Base-by-base conservation (phyloP, 805 yeast species). In the Schwanniomyces yamadae region DNA sequence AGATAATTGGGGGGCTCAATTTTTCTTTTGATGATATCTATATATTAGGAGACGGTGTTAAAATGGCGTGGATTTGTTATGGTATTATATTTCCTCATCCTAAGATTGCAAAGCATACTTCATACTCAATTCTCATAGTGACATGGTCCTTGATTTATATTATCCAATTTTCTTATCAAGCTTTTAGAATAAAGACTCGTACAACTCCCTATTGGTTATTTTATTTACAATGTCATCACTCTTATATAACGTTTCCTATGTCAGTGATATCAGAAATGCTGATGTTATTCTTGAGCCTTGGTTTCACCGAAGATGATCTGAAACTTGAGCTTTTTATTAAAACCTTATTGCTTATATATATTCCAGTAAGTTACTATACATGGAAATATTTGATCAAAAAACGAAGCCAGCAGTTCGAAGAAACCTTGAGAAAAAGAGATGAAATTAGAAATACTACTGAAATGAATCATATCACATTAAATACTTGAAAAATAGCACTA, bases 21-120 rank as follows among this genome's bases (percentile, higher is more conserved):
- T 38, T 48, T 28, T 12, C 39, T 8, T 9, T 25, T 4, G 20
- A 31, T 2, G 59, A 55, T 24, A n/a, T 55, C 3, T 62, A 67
- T 66, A 40, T 54, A 8, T 37, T 64, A 11, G 38, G 50, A 26
- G 57, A 56, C 33, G 61, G 57, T 0, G 14, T 54, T 6, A 54
- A 60, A 29, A 59, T 66, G 63, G 57, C 51, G 1, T 60, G 68
- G 67, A 25, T 69, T 5, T 60, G 71, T 47, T 69, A 60, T 43
- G 69, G 63, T 4, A 67, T 69, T 15, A 63, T 69, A 18, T 66
- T 55, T 36, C 66, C 67, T 2, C 67, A 63, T 38, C 72, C 73
- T 4, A 59, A 51, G 29, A 48, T 68, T 16, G 72, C 74, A 5
- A 66, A 59, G 37, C 73, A 69, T 46, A 59, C 65, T 2, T 47